These are phyloP conservation scores for Themeda triandra DNA, from an alignment of 176 grass and related monocot genomes.

Conservation along the genomic window DNA sequence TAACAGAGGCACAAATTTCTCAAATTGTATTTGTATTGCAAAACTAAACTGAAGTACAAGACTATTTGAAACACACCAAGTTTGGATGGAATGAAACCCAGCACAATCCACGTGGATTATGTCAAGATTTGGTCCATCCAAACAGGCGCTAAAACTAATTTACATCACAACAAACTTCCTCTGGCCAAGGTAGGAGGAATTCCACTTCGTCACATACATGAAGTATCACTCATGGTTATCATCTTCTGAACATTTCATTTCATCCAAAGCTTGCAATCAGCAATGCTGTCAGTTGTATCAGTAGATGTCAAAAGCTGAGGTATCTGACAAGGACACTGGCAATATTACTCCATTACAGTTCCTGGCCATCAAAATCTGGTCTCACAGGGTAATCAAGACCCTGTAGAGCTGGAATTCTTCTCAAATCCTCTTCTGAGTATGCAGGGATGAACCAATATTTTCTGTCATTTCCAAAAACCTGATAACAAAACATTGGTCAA, in stretches of 20 bases:
- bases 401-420: slow-evolving; percentile 75
- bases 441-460: slow-evolving; percentile 89
- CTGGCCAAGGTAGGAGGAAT: neutral
- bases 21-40: neutral
- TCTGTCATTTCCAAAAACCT: slow-evolving; percentile 83
- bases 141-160: slow-evolving; percentile 4
- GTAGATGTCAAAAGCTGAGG: neutral
- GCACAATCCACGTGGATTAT: neutral
- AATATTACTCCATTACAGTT: slow-evolving; percentile 40
- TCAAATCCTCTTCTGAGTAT: slow-evolving; percentile 90
- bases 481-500: slow-evolving; percentile 20
- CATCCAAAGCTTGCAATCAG: slow-evolving; percentile 14
- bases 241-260: neutral
- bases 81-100: neutral
- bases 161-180: slow-evolving; percentile 16
- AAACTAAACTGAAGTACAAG: neutral
- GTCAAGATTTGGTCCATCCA: neutral
- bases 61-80: neutral
- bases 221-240: neutral
- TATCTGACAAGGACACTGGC: neutral
- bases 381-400: slow-evolving; percentile 88
- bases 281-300: slow-evolving; percentile 2
- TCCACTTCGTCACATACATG: neutral
- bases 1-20: neutral
- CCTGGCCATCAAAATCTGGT: slow-evolving; percentile 54